Base-by-base conservation (phyloP, 2,329 filamentous ascomycete species). In the Colletotrichum horii region DNA sequence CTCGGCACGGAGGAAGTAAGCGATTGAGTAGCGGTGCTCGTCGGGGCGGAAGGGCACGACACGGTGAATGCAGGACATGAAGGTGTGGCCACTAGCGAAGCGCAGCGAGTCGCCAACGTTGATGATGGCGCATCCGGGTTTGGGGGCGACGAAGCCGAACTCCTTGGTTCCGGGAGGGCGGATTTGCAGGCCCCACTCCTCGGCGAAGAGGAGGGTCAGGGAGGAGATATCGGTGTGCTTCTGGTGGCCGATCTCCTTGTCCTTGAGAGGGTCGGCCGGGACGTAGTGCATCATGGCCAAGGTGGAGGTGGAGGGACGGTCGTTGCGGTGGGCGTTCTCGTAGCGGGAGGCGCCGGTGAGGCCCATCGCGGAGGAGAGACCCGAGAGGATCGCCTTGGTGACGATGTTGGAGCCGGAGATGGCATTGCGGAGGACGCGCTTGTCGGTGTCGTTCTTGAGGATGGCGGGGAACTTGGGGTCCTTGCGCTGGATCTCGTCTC, bases 101-200 rank as follows among this genome's bases (percentile, higher is more conserved):
- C 89, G 87, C 77, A 92, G 85, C 30, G 89, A 90, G 84, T 92
- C 90, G 74, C 90, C 90, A 19, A 92, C 88, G 81, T 92, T 89
- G 78, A 92, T 85, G 79, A 92, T 86, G 36, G 90, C 90, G 77
- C 84, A 86, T 72, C 89, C 89, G 0, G 82, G 80, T 79, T 85
- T 86, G 66, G 90, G 90, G 73, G 83, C 87, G 12, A 92, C 88
- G 82, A 90, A 91, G 60, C 86, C 86, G 85, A 89, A 90, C 79
- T 87, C 85, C 36, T 84, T 83, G 36, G 78, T 75, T 14, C 81
- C 81, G 4, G 89, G 89, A 1, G 88, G 87, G 4, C 87, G 87
- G 76, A 91, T 86, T 81, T 92, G 90, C 34, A 92, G 86, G 8
- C 90, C 90, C 88, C 88, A 90, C 82, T 90, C 86, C 82, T 89